Evolutionary conservation across 2,329 filamentous ascomycete species (phyloP).

Genomic region (Botrytis deweyae): DNA sequence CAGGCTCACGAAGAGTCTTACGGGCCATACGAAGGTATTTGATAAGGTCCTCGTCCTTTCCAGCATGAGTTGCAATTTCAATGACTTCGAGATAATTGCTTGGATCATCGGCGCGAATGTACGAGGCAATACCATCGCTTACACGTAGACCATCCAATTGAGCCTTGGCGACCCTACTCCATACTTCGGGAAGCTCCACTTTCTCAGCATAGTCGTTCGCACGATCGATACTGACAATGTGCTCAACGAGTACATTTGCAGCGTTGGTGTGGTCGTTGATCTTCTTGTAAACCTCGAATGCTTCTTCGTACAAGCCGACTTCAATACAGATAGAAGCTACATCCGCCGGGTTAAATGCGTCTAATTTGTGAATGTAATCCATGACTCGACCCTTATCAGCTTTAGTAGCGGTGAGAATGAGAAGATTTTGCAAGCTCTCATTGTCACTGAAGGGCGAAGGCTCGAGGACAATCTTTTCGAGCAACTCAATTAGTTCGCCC

Average conservation of each 20-base stretch:
- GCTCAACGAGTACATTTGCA: conserved; percentile 88
- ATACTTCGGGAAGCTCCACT: conserved; percentile 90
- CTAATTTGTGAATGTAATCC: conserved; percentile 91
- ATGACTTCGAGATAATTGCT: conserved; percentile 95
- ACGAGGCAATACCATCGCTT: conserved; percentile 90
- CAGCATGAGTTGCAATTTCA: conserved; percentile 89
- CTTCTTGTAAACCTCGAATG: conserved; percentile 99
- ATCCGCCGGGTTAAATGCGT: conserved; percentile 86
- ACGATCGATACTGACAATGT: conserved; percentile 96
- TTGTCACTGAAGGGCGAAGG: conserved; percentile 99
- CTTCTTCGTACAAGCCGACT: conserved; percentile 92
- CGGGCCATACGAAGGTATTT: conserved; percentile 96
- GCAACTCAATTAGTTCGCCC: conserved; percentile 89
- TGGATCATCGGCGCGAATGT: conserved; percentile 91
- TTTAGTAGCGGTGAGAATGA: conserved; percentile 95
- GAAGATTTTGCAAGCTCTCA: conserved; percentile 89
- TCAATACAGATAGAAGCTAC: conserved; percentile 92
- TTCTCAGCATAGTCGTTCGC: conserved; percentile 94
- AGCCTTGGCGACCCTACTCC: conserved; percentile 97
- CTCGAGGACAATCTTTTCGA: conserved; percentile 99
- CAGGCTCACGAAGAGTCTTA: conserved; percentile 90
- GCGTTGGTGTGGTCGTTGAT: conserved; percentile 84
- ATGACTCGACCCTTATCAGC: conserved; percentile 93
- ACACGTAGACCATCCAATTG: conserved; percentile 95
- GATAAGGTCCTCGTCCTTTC: conserved; percentile 96